Base-by-base conservation (phyloP, 257 asterid genomes). In the Linderniella brevidens region DNA sequence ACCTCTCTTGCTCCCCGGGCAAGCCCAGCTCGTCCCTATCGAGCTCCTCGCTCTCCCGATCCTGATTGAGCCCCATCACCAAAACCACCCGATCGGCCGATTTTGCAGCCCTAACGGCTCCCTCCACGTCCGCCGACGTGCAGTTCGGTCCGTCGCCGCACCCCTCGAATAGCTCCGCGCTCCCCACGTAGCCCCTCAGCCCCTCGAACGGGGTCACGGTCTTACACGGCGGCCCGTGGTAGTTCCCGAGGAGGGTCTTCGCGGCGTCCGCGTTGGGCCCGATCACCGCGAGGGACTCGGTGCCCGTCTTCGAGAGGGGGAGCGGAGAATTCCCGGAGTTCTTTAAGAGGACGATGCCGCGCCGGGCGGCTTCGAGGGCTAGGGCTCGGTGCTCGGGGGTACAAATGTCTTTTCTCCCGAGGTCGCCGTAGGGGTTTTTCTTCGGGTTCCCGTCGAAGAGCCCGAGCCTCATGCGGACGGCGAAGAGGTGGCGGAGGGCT, bases 271-370 rank as follows among this genome's bases (percentile, higher is more conserved):
- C 93, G 32, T 67, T 87, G 19, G 93, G 95, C 37, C 97, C 97
- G 0, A 87, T 74, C 4, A 83, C 77, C 0, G 95, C 88, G 1
- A 87, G 65, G 4, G 95, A 73, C 4, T 41, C 13, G 1, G 67
- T 57, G 12, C 20, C 49, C 8, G 71, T 65, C 52, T 68, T 78
- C 44, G 76, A 58, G 5, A 87, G 69, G 3, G 97, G 95, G 32
- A 87, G 82, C n/a, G n/a, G n/a, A 10, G 78, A 71, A 5, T 70
- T 67, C 13, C 58, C 73, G 0, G 67, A 15, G 77, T 87, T 87
- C 68, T 87, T 83, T 9, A 87, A 63, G 37, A 87, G 71, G 40
- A 87, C 95, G 46, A 83, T 83, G 69, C 93, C 97, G 17, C 69
- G 69, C 58, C 74, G 58, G 53, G 95, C 97, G 0, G 86, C 86